phyloP scores from a whole-genome alignment of 768 basidiomycete species.

The Strobilomyces confusus region DNA sequence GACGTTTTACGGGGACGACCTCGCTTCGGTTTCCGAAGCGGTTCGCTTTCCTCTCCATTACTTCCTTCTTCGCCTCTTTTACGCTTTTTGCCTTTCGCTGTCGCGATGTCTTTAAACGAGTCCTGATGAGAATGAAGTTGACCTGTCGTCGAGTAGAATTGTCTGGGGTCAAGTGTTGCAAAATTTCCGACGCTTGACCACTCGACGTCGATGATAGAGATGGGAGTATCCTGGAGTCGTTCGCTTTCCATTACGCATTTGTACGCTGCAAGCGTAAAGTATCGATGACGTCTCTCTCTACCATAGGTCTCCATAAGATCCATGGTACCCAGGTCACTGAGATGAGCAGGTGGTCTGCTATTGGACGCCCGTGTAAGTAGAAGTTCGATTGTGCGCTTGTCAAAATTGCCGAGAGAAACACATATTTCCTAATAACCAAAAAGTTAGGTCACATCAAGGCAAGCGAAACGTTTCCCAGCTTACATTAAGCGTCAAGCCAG shows the following conservation, averaged over 20 bases:
- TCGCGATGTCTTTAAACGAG: slow-evolving; percentile 37
- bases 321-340: slow-evolving; percentile 65
- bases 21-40: slow-evolving; percentile 39
- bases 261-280: slow-evolving; percentile 74
- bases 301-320: slow-evolving; percentile 78
- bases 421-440: slow-evolving; percentile 54
- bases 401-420: slow-evolving; percentile 59
- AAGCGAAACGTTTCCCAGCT: slow-evolving; percentile 6
- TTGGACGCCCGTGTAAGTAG: slow-evolving; percentile 67
- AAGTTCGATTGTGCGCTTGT: slow-evolving; percentile 81
- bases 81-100: slow-evolving; percentile 26
- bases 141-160: slow-evolving; percentile 52
- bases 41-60: slow-evolving; percentile 18
- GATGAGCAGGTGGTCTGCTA: slow-evolving; percentile 61
- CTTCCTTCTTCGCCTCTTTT: slow-evolving; percentile 27
- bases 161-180: slow-evolving; percentile 34
- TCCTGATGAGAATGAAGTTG: slow-evolving; percentile 48
- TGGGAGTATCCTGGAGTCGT: slow-evolving; percentile 51
- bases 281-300: slow-evolving; percentile 82
- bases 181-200: slow-evolving; percentile 54
- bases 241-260: slow-evolving; percentile 58
- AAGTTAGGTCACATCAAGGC: slow-evolving; percentile 3
- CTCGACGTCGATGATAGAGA: slow-evolving; percentile 44
- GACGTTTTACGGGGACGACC: slow-evolving; percentile 51
- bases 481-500: slow-evolving; percentile 73